These are phyloP conservation scores for Cladosporium sp. DNA, from an alignment of 2,329 filamentous ascomycete genomes.

Conservation along the genomic window DNA sequence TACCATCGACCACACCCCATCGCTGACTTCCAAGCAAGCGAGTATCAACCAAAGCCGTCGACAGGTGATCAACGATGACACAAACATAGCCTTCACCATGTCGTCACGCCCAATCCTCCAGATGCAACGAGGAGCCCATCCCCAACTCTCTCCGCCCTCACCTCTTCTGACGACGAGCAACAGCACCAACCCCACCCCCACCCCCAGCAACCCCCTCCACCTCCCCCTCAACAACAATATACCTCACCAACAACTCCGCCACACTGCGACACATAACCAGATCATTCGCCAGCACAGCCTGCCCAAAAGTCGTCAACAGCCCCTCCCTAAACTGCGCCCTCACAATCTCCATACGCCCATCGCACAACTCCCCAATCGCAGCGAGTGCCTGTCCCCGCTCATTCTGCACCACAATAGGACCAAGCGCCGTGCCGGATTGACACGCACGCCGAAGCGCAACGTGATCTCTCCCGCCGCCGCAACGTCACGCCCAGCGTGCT, in stretches of 20 bases:
- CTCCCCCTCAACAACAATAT: conserved; percentile 3
- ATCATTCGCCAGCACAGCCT: not conserved
- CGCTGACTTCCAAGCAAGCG: no score
- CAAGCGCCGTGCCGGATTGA: conserved; percentile 2
- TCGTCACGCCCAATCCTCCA: not conserved
- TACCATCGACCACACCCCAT: no score
- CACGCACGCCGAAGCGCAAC: not conserved
- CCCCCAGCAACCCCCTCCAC: not conserved
- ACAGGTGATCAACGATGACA: no score
- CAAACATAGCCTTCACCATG: no score
- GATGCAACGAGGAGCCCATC: not conserved
- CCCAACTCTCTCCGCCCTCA: not conserved
- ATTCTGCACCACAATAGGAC: not conserved
- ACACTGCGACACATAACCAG: not conserved
- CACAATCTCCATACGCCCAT: not conserved
- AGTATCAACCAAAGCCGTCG: no score
- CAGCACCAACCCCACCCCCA: not conserved
- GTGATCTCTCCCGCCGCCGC: not conserved
- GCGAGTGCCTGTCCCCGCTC: not conserved
- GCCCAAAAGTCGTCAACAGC: not conserved
- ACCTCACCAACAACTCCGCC: conserved; percentile 1
- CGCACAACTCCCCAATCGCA: not conserved
- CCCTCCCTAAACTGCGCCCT: not conserved
- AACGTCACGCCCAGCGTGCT: no score
- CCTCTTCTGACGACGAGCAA: no score